Percentiles rank a stretch among this genome's conserved stretches.
Evolutionary conservation across 441 rosid genomes (phyloP).

Genomic region (Adansonia madagascariensis): DNA sequence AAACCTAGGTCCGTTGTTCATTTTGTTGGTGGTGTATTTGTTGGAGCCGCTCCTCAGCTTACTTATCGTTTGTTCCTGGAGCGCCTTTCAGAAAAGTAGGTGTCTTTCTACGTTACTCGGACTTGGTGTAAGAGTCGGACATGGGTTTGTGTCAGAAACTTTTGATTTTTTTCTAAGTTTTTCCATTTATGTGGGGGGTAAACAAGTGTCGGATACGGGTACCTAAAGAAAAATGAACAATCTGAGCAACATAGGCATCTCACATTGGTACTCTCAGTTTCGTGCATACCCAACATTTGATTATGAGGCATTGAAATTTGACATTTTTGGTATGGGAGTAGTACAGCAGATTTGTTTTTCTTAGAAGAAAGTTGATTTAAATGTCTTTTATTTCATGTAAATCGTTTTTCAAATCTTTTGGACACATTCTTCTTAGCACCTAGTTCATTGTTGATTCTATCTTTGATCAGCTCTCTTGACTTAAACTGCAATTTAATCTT

Average conservation of each 20-base stretch:
- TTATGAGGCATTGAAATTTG: not conserved
- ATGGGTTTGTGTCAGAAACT: too few species aligned
- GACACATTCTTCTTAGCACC: not conserved
- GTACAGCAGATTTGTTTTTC: not conserved
- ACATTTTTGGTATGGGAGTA: not conserved
- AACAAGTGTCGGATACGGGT: too few species aligned
- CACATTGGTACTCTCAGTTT: not conserved
- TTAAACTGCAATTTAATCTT: not conserved
- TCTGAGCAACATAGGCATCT: not conserved
- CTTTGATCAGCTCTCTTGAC: not conserved
- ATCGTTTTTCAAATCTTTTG: not conserved
- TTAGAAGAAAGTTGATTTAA: not conserved
- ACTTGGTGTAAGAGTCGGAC: too few species aligned
- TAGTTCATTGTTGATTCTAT: not conserved
- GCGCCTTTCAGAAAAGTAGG: conserved; percentile 85
- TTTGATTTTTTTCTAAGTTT: too few species aligned
- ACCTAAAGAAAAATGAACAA: too few species aligned
- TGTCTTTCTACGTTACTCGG: not conserved
- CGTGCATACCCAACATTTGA: not conserved
- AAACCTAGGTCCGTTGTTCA: conserved; percentile 77
- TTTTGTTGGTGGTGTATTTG: conserved; percentile 90
- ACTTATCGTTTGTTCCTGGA: conserved; percentile 89
- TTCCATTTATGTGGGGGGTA: too few species aligned
- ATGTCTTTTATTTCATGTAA: not conserved
- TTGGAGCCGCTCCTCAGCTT: conserved; percentile 97